Percentiles rank a stretch among this genome's conserved stretches.
Evolutionary conservation across 2,329 filamentous ascomycete genomes (phyloP).

Genomic region (Penicillium oxalicum): DNA sequence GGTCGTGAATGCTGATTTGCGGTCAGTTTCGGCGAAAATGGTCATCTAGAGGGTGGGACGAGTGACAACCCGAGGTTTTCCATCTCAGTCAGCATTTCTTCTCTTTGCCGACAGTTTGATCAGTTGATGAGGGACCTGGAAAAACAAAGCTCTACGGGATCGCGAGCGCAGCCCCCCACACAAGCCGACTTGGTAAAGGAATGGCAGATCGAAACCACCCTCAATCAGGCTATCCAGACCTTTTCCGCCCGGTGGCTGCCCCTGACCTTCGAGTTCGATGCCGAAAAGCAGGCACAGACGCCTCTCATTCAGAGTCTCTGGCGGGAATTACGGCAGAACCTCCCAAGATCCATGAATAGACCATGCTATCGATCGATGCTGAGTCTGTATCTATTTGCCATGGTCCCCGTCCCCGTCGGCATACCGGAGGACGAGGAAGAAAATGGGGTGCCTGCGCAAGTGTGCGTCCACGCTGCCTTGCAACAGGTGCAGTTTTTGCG

Average conservation of each 20-base stretch:
- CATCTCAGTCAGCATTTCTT: conserved; percentile 17
- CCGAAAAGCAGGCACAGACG: conserved; percentile 5
- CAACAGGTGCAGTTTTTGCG: conserved; percentile 40
- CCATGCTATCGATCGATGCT: conserved; percentile 40
- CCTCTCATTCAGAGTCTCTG: conserved; percentile 27
- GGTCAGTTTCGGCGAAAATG: conserved; percentile 2
- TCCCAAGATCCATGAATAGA: conserved; percentile 39
- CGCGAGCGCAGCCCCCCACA: conserved; percentile 1
- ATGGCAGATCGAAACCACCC: conserved; percentile 22
- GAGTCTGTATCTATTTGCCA: conserved; percentile 36
- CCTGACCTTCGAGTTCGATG: conserved; percentile 10
- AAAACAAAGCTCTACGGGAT: conserved; percentile 8
- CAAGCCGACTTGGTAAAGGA: conserved; percentile 9
- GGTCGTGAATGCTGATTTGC: not conserved
- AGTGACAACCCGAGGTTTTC: conserved; percentile 3
- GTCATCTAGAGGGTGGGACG: conserved; percentile 3
- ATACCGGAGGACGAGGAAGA: conserved; percentile 40
- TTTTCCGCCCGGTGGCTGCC: conserved; percentile 28
- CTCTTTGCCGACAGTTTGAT: conserved; percentile 24
- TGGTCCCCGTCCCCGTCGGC: conserved; percentile 38
- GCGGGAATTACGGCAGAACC: conserved; percentile 34
- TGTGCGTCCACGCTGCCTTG: conserved; percentile 39
- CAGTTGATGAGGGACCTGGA: conserved; percentile 31
- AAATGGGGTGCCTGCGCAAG: conserved; percentile 37
- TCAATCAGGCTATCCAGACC: conserved; percentile 20